phyloP scores from a whole-genome alignment of 2,329 filamentous ascomycete genomes.

The Sphaceloma murrayae region DNA sequence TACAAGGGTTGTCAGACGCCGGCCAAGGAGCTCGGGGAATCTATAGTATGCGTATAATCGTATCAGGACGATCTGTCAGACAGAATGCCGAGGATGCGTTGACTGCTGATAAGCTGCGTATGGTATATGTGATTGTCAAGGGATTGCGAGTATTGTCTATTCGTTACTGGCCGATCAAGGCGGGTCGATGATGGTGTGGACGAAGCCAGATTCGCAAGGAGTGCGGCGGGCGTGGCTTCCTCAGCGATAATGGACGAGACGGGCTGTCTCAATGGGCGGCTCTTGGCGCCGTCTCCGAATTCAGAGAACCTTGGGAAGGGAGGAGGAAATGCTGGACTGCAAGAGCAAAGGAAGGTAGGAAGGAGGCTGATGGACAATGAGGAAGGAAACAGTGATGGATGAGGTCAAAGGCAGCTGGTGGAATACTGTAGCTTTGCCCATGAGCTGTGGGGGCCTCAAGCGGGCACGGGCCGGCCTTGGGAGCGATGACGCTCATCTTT shows the following conservation, averaged over 20 bases:
- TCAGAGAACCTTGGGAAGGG: constrained; percentile 17
- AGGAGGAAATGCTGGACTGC: constrained; percentile 16
- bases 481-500: not conserved
- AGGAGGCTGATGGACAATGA: constrained; percentile 16
- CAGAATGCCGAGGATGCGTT: constrained; percentile 13
- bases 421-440: constrained; percentile 15
- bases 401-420: constrained; percentile 15
- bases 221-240: constrained; percentile 19
- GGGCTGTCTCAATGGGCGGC: constrained; percentile 12
- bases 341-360: constrained; percentile 16
- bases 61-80: constrained; percentile 9
- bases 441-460: constrained; percentile 6
- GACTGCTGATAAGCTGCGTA: constrained; percentile 11
- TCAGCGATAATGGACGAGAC: constrained; percentile 16
- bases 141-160: constrained; percentile 13
- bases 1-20: no score
- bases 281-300: not conserved
- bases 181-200: constrained; percentile 11
- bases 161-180: constrained; percentile 13
- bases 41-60: constrained; percentile 10
- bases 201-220: constrained; percentile 17
- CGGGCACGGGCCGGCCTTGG: not conserved
- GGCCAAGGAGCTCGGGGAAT: constrained; percentile 6
- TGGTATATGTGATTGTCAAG: constrained; percentile 8
- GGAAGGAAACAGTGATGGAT: constrained; percentile 15